Base-by-base conservation (phyloP, 2,329 filamentous ascomycete genomes). In the Scolecobasidium constrictum region DNA sequence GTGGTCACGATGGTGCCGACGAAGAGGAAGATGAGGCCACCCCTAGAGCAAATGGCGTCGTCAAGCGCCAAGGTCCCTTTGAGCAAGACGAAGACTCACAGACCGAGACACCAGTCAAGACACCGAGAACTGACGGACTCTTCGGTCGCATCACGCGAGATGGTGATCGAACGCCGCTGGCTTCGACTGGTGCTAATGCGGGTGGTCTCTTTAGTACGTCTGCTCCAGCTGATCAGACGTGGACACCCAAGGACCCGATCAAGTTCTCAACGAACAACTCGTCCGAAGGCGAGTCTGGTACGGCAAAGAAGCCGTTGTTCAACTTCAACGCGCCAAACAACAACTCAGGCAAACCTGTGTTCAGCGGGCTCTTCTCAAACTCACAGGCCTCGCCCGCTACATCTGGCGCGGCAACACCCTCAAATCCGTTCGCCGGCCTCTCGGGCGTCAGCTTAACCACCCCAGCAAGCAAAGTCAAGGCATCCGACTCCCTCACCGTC, bases 161-260 rank as follows among this genome's bases (percentile, higher is more conserved):
- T 45, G 17, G 16, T 19, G 40, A 37, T 6, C 40, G 40, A 5
- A 37, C 40, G 19, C 40, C 40, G 13, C 40, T 42, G 7, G 31
- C 40, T 5, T 18, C 19, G 11, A 42, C 40, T n/a, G 33, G 19
- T 6, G 40, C 31, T 12, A 42, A 42, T 34, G 20, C 31, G 16
- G 52, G 51, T 36, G 53, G 53, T 31, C 45, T 59, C 23, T 61
- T 62, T 46, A 49, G 53, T 21, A 52, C 48, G 52, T 52, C 17
- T 43, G 51, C 15, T 40, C 37, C 17, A 47, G 42, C 23, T 15
- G 65, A 71, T 48, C 59, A 70, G 39, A 70, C 67, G 3, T 72
- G 67, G 67, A 69, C 68, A 48, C 56, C 57, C 5, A 60, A 63
- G 35, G 62, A 59, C 3, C 64, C 67, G 4, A 69, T 72, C 50